These are phyloP conservation scores for Aspergillus tanneri DNA, from an alignment of 2,329 filamentous ascomycete genomes.

Conservation along the genomic window DNA sequence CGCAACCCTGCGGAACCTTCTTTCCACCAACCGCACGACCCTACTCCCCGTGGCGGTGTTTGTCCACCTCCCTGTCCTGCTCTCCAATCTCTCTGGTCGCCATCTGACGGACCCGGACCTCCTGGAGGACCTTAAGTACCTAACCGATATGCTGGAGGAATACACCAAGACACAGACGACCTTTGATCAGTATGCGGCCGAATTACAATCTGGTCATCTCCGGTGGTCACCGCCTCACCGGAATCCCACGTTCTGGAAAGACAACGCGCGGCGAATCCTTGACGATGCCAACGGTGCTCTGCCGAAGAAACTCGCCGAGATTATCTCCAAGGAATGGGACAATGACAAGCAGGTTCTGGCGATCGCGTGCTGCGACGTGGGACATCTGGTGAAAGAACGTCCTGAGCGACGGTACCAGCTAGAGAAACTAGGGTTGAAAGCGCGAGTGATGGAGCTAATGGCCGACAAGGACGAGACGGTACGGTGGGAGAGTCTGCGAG, in stretches of 20 bases:
- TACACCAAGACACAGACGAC: conserved; percentile 71
- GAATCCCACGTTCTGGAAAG: conserved; percentile 83
- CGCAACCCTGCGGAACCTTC: conserved; percentile 84
- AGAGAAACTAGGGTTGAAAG: conserved; percentile 82
- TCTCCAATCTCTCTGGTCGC: conserved; percentile 57
- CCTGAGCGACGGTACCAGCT: conserved; percentile 77
- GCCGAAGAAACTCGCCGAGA: conserved; percentile 78
- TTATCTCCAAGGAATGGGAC: conserved; percentile 78
- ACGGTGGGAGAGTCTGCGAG: conserved; percentile 86
- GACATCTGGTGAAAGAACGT: conserved; percentile 82
- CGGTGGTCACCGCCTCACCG: conserved; percentile 92
- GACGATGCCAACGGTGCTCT: conserved; percentile 79
- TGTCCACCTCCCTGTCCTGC: conserved; percentile 69
- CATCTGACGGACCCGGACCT: conserved; percentile 52
- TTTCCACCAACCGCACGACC: conserved; percentile 67
- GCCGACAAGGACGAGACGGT: conserved; percentile 82
- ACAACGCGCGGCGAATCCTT: conserved; percentile 83
- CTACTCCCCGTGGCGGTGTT: conserved; percentile 82
- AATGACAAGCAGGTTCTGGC: conserved; percentile 83
- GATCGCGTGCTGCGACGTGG: conserved; percentile 90
- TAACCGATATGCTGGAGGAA: conserved; percentile 73
- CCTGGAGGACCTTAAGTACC: conserved; percentile 48
- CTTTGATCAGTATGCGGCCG: conserved; percentile 70
- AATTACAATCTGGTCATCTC: conserved; percentile 81
- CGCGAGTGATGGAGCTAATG: conserved; percentile 90